Evolutionary conservation across 1,284 basidiomycete species (phyloP).

Genomic region (Pholiota adiposa): DNA sequence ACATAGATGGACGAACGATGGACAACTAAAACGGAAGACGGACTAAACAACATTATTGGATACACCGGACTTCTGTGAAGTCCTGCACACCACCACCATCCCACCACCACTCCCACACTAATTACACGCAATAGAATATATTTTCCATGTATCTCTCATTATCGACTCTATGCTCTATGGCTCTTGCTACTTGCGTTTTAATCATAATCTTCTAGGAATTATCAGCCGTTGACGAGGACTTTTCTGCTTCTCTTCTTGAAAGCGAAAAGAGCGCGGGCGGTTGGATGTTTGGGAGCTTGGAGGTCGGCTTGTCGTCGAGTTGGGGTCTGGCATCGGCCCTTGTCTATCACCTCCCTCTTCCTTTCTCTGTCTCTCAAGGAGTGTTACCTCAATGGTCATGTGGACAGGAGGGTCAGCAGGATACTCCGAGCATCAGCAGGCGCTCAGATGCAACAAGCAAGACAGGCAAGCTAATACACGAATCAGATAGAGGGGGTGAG

Average conservation of each 20-base stretch:
- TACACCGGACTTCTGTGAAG: slow-evolving; percentile 14
- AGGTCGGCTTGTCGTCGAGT: not conserved
- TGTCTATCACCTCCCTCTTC: too few relatives aligned
- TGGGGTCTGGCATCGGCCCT: too few relatives aligned
- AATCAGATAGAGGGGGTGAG: too few relatives aligned
- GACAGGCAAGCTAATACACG: too few relatives aligned
- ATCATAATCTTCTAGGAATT: slow-evolving; percentile 5
- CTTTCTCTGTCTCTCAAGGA: too few relatives aligned
- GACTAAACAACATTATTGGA: too few relatives aligned
- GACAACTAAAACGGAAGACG: too few relatives aligned
- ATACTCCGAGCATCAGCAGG: too few relatives aligned
- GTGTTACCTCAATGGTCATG: too few relatives aligned
- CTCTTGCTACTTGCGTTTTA: slow-evolving; percentile 4
- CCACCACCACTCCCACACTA: slow-evolving; percentile 9
- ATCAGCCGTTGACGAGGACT: not conserved
- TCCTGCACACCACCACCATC: slow-evolving; percentile 11
- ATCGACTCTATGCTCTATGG: slow-evolving; percentile 1
- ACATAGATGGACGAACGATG: too few relatives aligned
- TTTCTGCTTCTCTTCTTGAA: not conserved
- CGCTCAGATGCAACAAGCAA: too few relatives aligned
- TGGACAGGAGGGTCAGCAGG: too few relatives aligned
- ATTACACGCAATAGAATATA: slow-evolving; percentile 11
- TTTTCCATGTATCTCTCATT: slow-evolving; percentile 1
- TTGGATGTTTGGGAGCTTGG: not conserved
- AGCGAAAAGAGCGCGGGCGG: not conserved